phyloP scores from a whole-genome alignment of 495 filamentous ascomycete species.

The Pseudevernia furfuracea region DNA sequence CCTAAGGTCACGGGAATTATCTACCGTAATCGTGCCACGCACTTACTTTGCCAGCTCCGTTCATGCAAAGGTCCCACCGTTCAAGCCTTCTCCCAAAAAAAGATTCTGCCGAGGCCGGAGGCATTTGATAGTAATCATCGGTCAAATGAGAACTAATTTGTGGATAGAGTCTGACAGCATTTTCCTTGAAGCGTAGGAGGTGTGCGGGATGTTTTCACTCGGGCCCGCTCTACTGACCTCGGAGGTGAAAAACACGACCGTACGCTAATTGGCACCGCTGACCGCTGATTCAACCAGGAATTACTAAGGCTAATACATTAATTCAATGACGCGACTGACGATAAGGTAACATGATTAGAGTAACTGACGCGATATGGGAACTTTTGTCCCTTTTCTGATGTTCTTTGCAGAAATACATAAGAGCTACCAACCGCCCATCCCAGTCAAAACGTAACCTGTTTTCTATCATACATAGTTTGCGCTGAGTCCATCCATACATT shows the following conservation, averaged over 20 bases:
- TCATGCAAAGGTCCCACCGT: neutral
- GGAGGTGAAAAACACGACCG: neutral
- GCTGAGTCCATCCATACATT: neutral
- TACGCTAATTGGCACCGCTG: conserved; percentile 6
- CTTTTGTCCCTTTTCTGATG: neutral
- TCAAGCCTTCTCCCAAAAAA: neutral
- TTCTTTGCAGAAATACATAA: neutral
- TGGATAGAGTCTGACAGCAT: neutral
- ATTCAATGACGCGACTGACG: neutral
- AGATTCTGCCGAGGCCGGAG: neutral
- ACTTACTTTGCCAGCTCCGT: no score
- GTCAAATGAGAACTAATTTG: neutral
- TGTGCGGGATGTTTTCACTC: neutral
- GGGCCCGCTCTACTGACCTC: neutral
- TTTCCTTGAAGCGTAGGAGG: conserved; percentile 6
- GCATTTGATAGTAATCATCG: conserved; percentile 1
- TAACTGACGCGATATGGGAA: neutral
- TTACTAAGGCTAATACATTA: neutral
- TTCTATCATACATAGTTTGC: neutral
- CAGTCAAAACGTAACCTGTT: neutral
- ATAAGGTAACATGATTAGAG: neutral
- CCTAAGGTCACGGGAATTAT: neutral
- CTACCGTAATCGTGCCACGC: neutral
- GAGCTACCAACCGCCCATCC: neutral
- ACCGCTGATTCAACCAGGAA: conserved; percentile 1